phyloP scores from a whole-genome alignment of 2,329 filamentous ascomycete species.

The Aspergillus viridinutans region DNA sequence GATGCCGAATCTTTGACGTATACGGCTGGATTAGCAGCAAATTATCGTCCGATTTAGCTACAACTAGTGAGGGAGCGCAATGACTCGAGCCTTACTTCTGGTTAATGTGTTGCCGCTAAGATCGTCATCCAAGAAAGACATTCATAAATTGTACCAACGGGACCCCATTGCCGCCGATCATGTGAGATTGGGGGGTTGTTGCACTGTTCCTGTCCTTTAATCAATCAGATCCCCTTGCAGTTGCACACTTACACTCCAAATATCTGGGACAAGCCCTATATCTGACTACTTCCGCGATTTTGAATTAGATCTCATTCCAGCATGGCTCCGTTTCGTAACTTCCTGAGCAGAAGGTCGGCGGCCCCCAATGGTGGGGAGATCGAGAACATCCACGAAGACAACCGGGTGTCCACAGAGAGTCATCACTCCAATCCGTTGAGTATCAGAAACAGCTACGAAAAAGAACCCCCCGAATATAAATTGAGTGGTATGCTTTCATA shows the following conservation, averaged over 20 bases:
- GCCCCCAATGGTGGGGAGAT: constrained; percentile 32
- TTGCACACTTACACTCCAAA: neutral
- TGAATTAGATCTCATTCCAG: constrained; percentile 13
- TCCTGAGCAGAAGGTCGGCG: constrained; percentile 61
- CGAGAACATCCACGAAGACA: constrained; percentile 51
- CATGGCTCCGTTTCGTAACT: constrained; percentile 69
- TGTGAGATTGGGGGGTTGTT: constrained; percentile 15
- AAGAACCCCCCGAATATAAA: constrained; percentile 71
- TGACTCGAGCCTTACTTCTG: neutral
- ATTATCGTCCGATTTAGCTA: neutral
- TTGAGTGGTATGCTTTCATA: constrained; percentile 62
- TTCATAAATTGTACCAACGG: constrained; percentile 12
- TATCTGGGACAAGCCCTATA: neutral
- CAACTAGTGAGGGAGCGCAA: neutral
- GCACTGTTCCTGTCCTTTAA: neutral
- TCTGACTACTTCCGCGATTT: neutral
- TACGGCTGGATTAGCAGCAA: neutral
- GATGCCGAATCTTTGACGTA: neutral
- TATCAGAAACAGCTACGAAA: constrained; percentile 58
- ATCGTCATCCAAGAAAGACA: constrained; percentile 8
- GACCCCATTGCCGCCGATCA: constrained; percentile 18
- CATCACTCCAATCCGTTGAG: constrained; percentile 49
- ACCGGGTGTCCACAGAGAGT: constrained; percentile 43
- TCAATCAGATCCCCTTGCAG: constrained; percentile 4
- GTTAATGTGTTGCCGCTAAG: neutral